Evolutionary conservation across 371 early-diverging fungal genomes (phyloP).

Genomic region (Thermomucor indicae-seudaticae): DNA sequence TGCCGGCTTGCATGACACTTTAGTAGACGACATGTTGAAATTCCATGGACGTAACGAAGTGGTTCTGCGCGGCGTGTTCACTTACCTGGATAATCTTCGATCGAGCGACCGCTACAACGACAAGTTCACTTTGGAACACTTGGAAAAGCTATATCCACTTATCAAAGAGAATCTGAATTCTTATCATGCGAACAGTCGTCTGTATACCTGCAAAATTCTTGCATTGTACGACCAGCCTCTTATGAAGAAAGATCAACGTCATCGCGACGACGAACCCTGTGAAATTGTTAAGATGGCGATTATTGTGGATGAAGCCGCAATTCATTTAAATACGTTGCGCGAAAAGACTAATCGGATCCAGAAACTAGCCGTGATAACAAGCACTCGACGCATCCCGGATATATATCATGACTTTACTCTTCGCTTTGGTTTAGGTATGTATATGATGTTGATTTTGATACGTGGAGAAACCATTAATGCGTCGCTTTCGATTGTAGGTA

Average conservation of each 20-base stretch:
- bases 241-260: slow-evolving; percentile 39
- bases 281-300: slow-evolving; percentile 51
- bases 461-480: too few relatives aligned
- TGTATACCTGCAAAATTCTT: slow-evolving; percentile 71
- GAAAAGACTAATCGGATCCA: slow-evolving; percentile 77
- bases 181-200: slow-evolving; percentile 54
- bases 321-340: slow-evolving; percentile 62
- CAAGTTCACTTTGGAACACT: slow-evolving; percentile 27
- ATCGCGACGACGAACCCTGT: slow-evolving; percentile 27
- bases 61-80: slow-evolving; percentile 51
- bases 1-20: slow-evolving; percentile 11
- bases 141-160: slow-evolving; percentile 46
- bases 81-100: slow-evolving; percentile 49
- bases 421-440: slow-evolving; percentile 56
- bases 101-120: slow-evolving; percentile 29
- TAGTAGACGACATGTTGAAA: slow-evolving; percentile 38
- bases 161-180: slow-evolving; percentile 61
- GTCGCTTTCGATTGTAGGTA: too few relatives aligned
- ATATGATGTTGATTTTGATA: too few relatives aligned
- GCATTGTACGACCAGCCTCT: slow-evolving; percentile 60
- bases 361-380: slow-evolving; percentile 54
- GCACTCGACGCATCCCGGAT: slow-evolving; percentile 56
- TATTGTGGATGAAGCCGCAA: slow-evolving; percentile 60
- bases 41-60: slow-evolving; percentile 51
- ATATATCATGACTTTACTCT: slow-evolving; percentile 61